A percentile compares a stretch with the other conserved stretches of the same genome.
These are phyloP conservation scores for Cordyceps cateniannulata DNA, from an alignment of 2,329 filamentous ascomycete genomes.

Conservation along the genomic window DNA sequence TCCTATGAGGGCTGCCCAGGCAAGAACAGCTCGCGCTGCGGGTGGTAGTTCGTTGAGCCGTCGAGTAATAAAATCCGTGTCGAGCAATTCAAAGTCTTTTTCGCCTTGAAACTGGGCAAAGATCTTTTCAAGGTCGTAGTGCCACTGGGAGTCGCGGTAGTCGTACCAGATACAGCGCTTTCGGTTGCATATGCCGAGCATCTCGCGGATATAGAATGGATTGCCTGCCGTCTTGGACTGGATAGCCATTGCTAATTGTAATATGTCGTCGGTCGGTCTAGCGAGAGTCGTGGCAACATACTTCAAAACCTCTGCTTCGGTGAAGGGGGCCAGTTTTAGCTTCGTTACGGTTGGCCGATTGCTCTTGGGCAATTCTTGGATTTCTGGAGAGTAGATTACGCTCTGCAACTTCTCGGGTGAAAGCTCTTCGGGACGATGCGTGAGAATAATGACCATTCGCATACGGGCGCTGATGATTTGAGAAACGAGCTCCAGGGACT, in stretches of 20 bases:
- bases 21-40: constrained; percentile 69
- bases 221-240: constrained; percentile 87
- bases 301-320: constrained; percentile 71
- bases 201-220: constrained; percentile 85
- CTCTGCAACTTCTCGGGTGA: constrained; percentile 46
- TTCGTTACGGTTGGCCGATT: constrained; percentile 56
- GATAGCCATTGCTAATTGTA: constrained; percentile 74
- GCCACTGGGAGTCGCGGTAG: constrained; percentile 75
- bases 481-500: constrained; percentile 76
- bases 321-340: constrained; percentile 66
- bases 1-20: constrained; percentile 81
- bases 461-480: constrained; percentile 74
- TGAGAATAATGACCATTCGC: constrained; percentile 76
- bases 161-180: constrained; percentile 89
- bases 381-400: constrained; percentile 48
- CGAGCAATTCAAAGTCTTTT: constrained; percentile 70
- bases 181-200: constrained; percentile 79
- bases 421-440: constrained; percentile 63
- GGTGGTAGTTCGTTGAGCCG: constrained; percentile 69
- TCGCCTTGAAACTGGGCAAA: constrained; percentile 80
- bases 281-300: constrained; percentile 81
- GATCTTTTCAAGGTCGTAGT: constrained; percentile 76
- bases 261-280: constrained; percentile 62
- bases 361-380: constrained; percentile 37
- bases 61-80: constrained; percentile 74